Percentiles rank a stretch among this genome's conserved stretches.
These are phyloP conservation scores for Tylopilus sp. DNA, from an alignment of 768 basidiomycete species.

Conservation along the genomic window DNA sequence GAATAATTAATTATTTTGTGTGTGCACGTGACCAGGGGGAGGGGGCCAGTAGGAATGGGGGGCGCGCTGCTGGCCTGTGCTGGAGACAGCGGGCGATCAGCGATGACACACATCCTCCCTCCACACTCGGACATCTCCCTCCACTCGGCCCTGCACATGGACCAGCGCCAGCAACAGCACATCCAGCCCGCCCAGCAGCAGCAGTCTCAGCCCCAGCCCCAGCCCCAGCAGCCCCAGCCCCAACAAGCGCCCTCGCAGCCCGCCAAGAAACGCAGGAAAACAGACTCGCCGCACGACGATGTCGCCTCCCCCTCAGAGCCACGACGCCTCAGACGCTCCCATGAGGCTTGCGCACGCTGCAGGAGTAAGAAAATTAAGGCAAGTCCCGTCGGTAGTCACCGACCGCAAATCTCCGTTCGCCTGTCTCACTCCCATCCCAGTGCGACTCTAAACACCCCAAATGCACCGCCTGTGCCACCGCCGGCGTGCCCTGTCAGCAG, in stretches of 20 bases:
- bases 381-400: slow-evolving; percentile 63
- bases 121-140: slow-evolving; percentile 49
- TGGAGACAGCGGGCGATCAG: slow-evolving; percentile 16
- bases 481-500: slow-evolving; percentile 77
- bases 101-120: slow-evolving; percentile 48
- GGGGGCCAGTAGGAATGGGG: background rate
- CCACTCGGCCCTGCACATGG: slow-evolving; percentile 67
- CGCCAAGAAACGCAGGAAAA: slow-evolving; percentile 59
- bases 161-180: slow-evolving; percentile 47
- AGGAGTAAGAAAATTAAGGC: slow-evolving; percentile 97
- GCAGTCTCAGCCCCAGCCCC: slow-evolving; percentile 27
- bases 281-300: slow-evolving; percentile 55
- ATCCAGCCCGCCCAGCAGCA: slow-evolving; percentile 44
- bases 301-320: slow-evolving; percentile 60
- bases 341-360: slow-evolving; percentile 90
- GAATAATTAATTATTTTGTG: background rate
- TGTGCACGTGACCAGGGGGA: slow-evolving; percentile 24
- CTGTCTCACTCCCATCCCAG: slow-evolving; percentile 45
- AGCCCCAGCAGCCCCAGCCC: slow-evolving; percentile 30
- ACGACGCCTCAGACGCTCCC: slow-evolving; percentile 78
- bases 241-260: slow-evolving; percentile 36
- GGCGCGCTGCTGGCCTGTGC: slow-evolving; percentile 10
- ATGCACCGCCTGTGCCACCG: slow-evolving; percentile 81
- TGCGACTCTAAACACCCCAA: slow-evolving; percentile 89
- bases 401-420: slow-evolving; percentile 78